These are phyloP conservation scores for Dactylonectria estremocensis DNA, from an alignment of 2,329 filamentous ascomycete genomes.

Conservation along the genomic window DNA sequence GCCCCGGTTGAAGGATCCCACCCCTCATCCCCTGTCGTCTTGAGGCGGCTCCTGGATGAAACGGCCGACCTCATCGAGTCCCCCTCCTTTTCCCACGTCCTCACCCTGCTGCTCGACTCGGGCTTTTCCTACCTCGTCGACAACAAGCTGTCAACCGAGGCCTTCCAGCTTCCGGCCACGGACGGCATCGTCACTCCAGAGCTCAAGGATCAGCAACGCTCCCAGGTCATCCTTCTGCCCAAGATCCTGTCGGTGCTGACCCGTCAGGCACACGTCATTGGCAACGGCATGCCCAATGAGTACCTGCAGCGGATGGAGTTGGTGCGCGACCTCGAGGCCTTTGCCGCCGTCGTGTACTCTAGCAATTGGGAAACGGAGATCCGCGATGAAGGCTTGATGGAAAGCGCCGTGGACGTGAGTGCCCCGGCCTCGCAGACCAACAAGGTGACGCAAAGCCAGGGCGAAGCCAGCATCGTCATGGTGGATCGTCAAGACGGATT, in stretches of 20 bases:
- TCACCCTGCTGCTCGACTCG: slow-evolving; percentile 88
- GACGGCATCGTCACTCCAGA: slow-evolving; percentile 62
- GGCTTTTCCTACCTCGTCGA: slow-evolving; percentile 90
- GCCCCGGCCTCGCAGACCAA: slow-evolving; percentile 38
- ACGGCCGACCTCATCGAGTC: slow-evolving; percentile 97
- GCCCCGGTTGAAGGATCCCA: slow-evolving; percentile 54
- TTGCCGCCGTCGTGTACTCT: slow-evolving; percentile 89
- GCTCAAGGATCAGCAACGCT: slow-evolving; percentile 65
- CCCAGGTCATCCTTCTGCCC: slow-evolving; percentile 81
- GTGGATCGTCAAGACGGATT: slow-evolving; percentile 68
- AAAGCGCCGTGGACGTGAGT: slow-evolving; percentile 55
- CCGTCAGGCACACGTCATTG: slow-evolving; percentile 91
- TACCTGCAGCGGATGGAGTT: slow-evolving; percentile 83
- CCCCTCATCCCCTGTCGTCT: slow-evolving; percentile 66
- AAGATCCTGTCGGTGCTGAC: slow-evolving; percentile 92
- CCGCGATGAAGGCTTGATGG: slow-evolving; percentile 62
- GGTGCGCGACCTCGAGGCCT: slow-evolving; percentile 83
- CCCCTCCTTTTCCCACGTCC: slow-evolving; percentile 88
- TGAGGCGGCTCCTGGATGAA: slow-evolving; percentile 92
- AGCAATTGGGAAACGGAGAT: slow-evolving; percentile 85
- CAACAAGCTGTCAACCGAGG: slow-evolving; percentile 82
- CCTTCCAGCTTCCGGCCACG: slow-evolving; percentile 73
- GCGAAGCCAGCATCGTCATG: slow-evolving; percentile 69
- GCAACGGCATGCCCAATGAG: slow-evolving; percentile 81
- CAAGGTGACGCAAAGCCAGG: slow-evolving; percentile 41